A percentile compares a stretch with the other conserved stretches of the same genome.
Evolutionary conservation across 2,329 filamentous ascomycete genomes (phyloP).

Genomic region (Trichoderma guizhouense): DNA sequence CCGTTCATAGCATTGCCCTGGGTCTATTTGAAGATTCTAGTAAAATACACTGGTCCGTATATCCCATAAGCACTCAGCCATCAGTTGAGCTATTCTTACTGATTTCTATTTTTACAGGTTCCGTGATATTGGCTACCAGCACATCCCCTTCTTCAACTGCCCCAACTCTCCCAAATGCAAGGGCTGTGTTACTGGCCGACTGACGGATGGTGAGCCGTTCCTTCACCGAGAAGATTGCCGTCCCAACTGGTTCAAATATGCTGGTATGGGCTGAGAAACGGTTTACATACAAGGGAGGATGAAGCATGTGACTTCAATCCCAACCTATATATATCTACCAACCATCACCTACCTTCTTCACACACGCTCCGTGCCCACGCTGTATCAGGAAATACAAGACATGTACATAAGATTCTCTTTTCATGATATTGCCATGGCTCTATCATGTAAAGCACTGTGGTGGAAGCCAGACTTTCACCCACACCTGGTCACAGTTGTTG

Average conservation of each 20-base stretch:
- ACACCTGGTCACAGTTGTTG: not conserved
- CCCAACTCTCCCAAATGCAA: conserved; percentile 93
- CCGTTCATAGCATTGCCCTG: conserved; percentile 90
- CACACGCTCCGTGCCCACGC: not conserved
- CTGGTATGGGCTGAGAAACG: conserved; percentile 64
- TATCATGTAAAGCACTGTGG: not conserved
- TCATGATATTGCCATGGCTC: not conserved
- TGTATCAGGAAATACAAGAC: not conserved
- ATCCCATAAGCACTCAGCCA: not conserved
- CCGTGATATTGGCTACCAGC: conserved; percentile 97
- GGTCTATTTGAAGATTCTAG: conserved; percentile 87
- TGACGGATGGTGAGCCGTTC: conserved; percentile 85
- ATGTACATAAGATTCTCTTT: not conserved
- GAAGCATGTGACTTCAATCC: not conserved
- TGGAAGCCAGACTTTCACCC: not conserved
- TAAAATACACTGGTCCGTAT: conserved; percentile 84
- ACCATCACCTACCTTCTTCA: not conserved
- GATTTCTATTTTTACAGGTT: conserved; percentile 63
- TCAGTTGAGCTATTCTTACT: conserved; percentile 8
- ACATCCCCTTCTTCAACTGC: conserved; percentile 98
- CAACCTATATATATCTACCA: not conserved
- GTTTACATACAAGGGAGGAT: not conserved
- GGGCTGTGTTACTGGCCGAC: conserved; percentile 79
- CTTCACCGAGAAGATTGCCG: conserved; percentile 89
- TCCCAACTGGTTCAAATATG: conserved; percentile 96